These are phyloP conservation scores for Quercus tomentella DNA, from an alignment of 331 rosid genomes.

Conservation along the genomic window DNA sequence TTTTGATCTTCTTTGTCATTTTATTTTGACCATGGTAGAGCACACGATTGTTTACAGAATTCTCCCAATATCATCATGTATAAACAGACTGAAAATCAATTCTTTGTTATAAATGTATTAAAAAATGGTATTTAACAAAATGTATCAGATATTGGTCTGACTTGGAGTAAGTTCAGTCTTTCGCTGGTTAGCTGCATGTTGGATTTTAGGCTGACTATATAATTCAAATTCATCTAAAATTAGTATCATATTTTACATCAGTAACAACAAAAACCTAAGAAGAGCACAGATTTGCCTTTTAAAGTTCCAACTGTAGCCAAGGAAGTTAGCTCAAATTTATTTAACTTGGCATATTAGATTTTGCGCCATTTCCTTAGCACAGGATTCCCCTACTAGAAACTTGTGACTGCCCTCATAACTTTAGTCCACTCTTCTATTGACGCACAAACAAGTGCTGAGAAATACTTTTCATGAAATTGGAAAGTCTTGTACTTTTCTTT, in stretches of 20 bases:
- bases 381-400: neutral
- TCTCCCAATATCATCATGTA: conserved; percentile 4
- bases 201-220: neutral
- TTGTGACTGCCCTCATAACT: neutral
- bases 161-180: neutral
- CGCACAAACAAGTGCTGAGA: neutral
- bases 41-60: neutral
- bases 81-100: neutral
- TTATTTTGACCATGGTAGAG: neutral
- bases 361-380: neutral
- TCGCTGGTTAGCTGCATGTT: neutral
- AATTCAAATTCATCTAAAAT: neutral
- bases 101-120: neutral
- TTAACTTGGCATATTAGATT: neutral
- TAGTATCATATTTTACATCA: neutral
- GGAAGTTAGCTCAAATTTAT: neutral
- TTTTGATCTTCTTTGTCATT: neutral
- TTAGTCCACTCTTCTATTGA: neutral
- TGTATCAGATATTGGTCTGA: neutral
- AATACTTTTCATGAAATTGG: no score
- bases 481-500: neutral
- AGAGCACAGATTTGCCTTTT: neutral
- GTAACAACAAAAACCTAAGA: neutral
- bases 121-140: conserved; percentile 3
- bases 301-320: neutral